Evolutionary conservation across 495 filamentous ascomycete species (phyloP), one percentile per base, ranked within the genome.

Genomic region (Sphaerosporella brunnea): DNA sequence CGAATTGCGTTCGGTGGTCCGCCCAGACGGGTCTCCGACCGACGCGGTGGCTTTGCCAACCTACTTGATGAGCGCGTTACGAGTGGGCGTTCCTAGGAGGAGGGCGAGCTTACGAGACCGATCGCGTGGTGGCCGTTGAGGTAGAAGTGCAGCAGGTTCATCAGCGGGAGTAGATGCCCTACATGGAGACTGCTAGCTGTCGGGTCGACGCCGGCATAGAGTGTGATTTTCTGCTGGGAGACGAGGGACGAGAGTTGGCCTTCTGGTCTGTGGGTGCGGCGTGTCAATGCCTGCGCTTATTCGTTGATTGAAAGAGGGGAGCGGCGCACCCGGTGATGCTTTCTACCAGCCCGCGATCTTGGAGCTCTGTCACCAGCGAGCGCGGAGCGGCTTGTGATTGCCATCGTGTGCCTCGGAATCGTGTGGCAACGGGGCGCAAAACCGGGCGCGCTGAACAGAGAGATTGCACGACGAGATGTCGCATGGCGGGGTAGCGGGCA

Each of bases 121-220:
- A 81, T 70, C 11, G 82, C 69, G 24, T 73, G 69, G 53, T 81
- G 78, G 11, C 90, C 88, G 64, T 86, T 74, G 32, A 93, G 67
- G 60, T 88, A 92, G 68, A 84, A 80, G 82, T 90, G 95, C 49
- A 85, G 88, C 23, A 95, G 64, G 0, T 84, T 77, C 90, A 99
- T 96, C 35, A 96, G 70, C 7, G 90, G 88, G 8, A 96, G 65
- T 47, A 99, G 74, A 62, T 99, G 86, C 24, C 90, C 90, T 46
- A 96, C 69, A 61, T 99, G 90, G 53, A 96, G 67, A 3, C 87
- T 94, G 21, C 74, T 71, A 2, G 88, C 92, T 0, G 92, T 95
- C 10, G 90, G 86, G 55, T 99, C 90, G 40, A 99, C 71, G 48
- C 90, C 90, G 32, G 81, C 80, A 59, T 99, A 99, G 42, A 77